Evolutionary conservation across 441 rosid species (phyloP).

Genomic region (Geranium incanum): DNA sequence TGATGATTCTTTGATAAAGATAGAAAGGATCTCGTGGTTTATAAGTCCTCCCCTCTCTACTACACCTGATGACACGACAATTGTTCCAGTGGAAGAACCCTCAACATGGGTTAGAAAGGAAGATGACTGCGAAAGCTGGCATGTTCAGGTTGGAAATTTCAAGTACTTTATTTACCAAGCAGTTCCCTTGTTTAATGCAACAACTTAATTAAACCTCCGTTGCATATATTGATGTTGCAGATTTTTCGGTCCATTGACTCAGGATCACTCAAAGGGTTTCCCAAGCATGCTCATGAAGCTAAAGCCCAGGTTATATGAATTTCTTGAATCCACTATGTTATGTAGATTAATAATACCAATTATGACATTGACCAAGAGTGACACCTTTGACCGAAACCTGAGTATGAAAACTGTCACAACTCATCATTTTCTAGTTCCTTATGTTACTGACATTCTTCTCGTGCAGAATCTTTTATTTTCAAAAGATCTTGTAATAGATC

Average conservation of each 20-base stretch:
- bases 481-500: slow-evolving; percentile 84
- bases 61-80: slow-evolving; percentile 31
- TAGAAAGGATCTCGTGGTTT: slow-evolving; percentile 74
- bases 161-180: not conserved
- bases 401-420: too few species aligned
- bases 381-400: too few species aligned
- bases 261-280: slow-evolving; percentile 75
- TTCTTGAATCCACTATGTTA: not conserved
- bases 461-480: slow-evolving; percentile 80
- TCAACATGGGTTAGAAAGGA: slow-evolving; percentile 31
- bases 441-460: slow-evolving; percentile 12
- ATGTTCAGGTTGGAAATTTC: slow-evolving; percentile 61
- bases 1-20: slow-evolving; percentile 76
- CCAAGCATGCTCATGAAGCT: slow-evolving; percentile 75
- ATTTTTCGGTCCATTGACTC: slow-evolving; percentile 96
- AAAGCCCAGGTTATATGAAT: not conserved
- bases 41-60: not conserved
- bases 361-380: too few species aligned
- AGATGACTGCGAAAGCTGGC: slow-evolving; percentile 75
- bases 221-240: slow-evolving; percentile 31
- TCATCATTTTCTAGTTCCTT: too few species aligned
- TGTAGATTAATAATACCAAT: too few species aligned
- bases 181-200: not conserved
- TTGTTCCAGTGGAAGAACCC: slow-evolving; percentile 21
- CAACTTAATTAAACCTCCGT: not conserved